phyloP scores from a whole-genome alignment of 2,329 filamentous ascomycete genomes.

The Talaromyces verruculosus region DNA sequence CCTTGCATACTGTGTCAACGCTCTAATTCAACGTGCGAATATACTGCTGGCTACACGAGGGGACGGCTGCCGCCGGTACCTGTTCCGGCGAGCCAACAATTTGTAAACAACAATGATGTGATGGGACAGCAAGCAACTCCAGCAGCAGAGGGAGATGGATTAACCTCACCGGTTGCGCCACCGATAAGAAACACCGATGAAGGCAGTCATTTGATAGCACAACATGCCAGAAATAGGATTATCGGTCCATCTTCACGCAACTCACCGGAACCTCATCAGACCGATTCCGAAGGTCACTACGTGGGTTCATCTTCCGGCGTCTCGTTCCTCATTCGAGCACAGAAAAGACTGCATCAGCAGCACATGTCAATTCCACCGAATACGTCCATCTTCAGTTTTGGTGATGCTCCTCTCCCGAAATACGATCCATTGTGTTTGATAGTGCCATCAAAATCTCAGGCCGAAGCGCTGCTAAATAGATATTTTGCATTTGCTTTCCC shows the following conservation, averaged over 20 bases:
- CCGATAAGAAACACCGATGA: neutral
- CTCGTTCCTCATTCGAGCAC: neutral
- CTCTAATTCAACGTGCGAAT: conserved; percentile 40
- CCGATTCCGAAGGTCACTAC: neutral
- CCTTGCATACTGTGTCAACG: neutral
- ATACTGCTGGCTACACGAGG: conserved; percentile 52
- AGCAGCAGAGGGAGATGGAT: neutral
- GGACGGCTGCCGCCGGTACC: conserved; percentile 43
- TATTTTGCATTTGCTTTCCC: neutral
- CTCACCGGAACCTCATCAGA: neutral
- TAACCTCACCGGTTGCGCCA: neutral
- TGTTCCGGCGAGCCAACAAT: conserved; percentile 24
- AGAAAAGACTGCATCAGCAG: neutral
- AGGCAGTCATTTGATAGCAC: neutral
- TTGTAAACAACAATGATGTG: neutral
- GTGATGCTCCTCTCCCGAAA: neutral
- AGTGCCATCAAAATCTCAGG: neutral
- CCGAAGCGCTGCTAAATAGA: neutral
- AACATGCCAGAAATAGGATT: neutral
- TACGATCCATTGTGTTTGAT: neutral
- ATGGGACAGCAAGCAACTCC: neutral
- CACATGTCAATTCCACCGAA: neutral
- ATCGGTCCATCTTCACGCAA: neutral
- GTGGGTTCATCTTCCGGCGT: neutral
- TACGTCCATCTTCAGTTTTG: neutral